These are phyloP conservation scores for Neonothopanus nambi DNA, from an alignment of 1,284 basidiomycete species.

Conservation along the genomic window DNA sequence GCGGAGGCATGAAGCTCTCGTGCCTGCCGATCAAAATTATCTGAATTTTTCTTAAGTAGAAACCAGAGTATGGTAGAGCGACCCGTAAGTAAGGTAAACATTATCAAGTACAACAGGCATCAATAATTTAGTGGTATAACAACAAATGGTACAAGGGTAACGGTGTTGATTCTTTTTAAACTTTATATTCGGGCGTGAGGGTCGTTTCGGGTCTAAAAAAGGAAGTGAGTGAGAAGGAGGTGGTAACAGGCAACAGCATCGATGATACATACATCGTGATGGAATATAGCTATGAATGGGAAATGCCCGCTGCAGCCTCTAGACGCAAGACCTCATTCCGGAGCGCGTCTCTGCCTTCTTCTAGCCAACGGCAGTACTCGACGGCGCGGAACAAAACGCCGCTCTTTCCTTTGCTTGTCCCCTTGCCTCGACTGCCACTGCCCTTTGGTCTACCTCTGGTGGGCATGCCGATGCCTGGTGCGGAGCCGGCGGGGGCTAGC, in stretches of 20 bases:
- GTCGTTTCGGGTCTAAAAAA: no score
- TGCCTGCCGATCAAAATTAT: no score
- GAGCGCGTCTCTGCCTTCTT: conserved; percentile 69
- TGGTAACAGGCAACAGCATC: no score
- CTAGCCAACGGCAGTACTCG: conserved; percentile 76
- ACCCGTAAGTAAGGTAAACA: no score
- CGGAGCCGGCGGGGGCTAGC: conserved; percentile 68
- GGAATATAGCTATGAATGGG: neutral
- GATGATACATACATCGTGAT: neutral
- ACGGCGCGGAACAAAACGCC: conserved; percentile 79
- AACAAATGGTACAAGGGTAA: neutral
- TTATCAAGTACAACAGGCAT: no score
- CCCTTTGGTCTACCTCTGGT: conserved; percentile 78
- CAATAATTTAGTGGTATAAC: neutral
- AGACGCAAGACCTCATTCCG: conserved; percentile 59
- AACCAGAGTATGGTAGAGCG: no score
- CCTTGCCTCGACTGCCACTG: conserved; percentile 58
- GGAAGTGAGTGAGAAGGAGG: neutral
- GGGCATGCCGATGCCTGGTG: conserved; percentile 68
- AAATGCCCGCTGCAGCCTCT: conserved; percentile 35
- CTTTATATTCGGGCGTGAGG: no score
- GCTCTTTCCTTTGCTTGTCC: conserved; percentile 74
- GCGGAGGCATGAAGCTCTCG: no score
- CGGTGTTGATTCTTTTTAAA: neutral
- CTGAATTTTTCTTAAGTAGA: no score